Conservation (phyloP, 805 yeast genomes). For the Priceomyces medius region DNA sequence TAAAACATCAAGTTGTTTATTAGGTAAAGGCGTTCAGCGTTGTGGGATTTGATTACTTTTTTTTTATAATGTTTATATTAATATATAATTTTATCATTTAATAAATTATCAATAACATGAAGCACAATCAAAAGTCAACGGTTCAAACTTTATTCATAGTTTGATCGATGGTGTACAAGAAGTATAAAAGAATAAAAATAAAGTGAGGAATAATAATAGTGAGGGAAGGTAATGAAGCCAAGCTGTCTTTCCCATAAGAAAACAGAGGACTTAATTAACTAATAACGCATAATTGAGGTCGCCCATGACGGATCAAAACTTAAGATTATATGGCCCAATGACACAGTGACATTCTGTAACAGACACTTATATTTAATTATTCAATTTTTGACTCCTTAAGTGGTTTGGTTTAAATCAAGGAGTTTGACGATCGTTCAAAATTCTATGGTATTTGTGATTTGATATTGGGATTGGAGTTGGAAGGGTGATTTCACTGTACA, state of each 20-base stretch:
- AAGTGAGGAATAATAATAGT: neutral
- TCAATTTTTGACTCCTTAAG: too few species aligned
- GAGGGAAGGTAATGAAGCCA: too few species aligned
- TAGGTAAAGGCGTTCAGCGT: too few species aligned
- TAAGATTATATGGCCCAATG: neutral
- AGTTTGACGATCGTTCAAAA: too few species aligned
- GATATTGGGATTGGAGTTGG: too few species aligned
- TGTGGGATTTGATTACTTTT: neutral
- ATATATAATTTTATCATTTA: neutral
- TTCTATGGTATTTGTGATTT: too few species aligned
- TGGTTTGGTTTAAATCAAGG: too few species aligned
- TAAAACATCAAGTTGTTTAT: too few species aligned
- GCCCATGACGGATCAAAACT: neutral
- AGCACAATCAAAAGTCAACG: neutral
- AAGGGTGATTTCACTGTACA: too few species aligned
- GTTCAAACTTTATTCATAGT: neutral
- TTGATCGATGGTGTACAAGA: neutral
- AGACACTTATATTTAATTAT: too few species aligned
- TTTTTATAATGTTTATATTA: neutral
- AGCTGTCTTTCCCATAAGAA: neutral
- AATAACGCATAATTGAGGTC: neutral
- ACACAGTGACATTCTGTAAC: too few species aligned
- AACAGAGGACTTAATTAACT: neutral
- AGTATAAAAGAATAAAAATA: neutral
- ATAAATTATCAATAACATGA: neutral